Evolutionary conservation across 2,329 filamentous ascomycete species (phyloP).

Genomic region (Botrytis aclada): DNA sequence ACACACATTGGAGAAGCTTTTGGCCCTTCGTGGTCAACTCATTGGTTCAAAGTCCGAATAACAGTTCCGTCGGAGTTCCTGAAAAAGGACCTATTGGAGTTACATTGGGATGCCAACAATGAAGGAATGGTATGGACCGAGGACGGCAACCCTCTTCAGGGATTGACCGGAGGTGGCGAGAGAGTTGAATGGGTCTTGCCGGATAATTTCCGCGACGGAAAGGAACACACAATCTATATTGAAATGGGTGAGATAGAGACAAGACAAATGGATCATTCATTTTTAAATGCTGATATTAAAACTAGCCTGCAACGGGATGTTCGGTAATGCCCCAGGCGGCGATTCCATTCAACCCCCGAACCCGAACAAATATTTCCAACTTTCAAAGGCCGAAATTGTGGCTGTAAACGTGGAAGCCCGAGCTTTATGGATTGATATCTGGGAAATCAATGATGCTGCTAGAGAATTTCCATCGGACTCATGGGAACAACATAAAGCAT

Average conservation of each 20-base stretch:
- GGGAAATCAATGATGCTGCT: conserved; percentile 92
- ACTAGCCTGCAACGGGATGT: conserved; percentile 90
- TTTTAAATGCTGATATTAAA: background rate
- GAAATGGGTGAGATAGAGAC: conserved; percentile 62
- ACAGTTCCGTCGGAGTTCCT: conserved; percentile 70
- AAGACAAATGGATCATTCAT: background rate
- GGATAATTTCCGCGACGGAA: conserved; percentile 74
- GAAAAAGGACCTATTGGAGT: conserved; percentile 80
- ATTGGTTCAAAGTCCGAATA: conserved; percentile 89
- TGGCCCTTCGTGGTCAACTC: conserved; percentile 94
- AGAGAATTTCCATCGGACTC: conserved; percentile 86
- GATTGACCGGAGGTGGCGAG: conserved; percentile 85
- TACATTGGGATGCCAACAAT: conserved; percentile 94
- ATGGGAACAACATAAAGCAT: conserved; percentile 83
- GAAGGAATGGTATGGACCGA: conserved; percentile 94
- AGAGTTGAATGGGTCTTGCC: conserved; percentile 90
- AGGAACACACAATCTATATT: conserved; percentile 86
- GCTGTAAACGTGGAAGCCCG: conserved; percentile 84
- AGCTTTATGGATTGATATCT: conserved; percentile 85
- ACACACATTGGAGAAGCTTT: conserved; percentile 76
- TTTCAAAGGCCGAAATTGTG: conserved; percentile 78
- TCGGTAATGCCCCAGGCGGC: conserved; percentile 82
- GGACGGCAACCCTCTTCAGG: conserved; percentile 86
- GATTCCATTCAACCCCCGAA: conserved; percentile 86
- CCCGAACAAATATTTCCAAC: conserved; percentile 75